phyloP scores from a whole-genome alignment of 2,329 filamentous ascomycete species.

The Rachicladosporium sp. region DNA sequence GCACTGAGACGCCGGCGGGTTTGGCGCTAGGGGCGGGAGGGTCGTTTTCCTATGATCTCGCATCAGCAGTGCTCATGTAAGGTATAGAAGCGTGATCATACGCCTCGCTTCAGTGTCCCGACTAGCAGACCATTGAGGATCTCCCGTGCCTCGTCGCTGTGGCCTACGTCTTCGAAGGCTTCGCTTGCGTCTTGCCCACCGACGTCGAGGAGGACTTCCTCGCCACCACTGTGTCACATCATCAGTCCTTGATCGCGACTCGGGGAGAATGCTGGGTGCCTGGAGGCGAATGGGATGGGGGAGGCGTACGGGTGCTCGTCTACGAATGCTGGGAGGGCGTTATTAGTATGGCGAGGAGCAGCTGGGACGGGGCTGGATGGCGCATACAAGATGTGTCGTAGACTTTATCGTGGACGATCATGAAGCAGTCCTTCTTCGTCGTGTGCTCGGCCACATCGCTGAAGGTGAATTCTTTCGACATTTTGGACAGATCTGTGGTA shows the following conservation, averaged over 20 bases:
- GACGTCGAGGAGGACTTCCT: conserved; percentile 94
- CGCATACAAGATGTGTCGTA: conserved; percentile 60
- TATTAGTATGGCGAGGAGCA: background rate
- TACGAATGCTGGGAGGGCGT: conserved; percentile 47
- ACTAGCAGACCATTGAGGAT: conserved; percentile 68
- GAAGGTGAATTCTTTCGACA: conserved; percentile 56
- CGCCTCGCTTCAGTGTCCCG: conserved; percentile 67
- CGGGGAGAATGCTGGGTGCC: background rate
- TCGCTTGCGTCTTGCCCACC: conserved; percentile 93
- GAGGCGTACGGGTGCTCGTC: conserved; percentile 82
- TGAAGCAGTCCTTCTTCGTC: conserved; percentile 84
- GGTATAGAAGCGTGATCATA: conserved; percentile 33
- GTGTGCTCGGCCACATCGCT: conserved; percentile 74
- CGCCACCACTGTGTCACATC: conserved; percentile 60
- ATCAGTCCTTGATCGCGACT: background rate
- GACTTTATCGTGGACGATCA: conserved; percentile 93
- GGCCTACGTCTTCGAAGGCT: conserved; percentile 97
- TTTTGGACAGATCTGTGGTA: conserved; percentile 19
- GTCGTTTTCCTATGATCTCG: conserved; percentile 5
- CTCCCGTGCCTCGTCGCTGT: conserved; percentile 96
- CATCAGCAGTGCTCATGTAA: background rate
- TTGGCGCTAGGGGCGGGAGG: conserved; percentile 4
- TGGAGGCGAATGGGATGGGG: conserved; percentile 3
- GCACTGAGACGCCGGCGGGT: background rate
- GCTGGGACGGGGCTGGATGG: background rate